These are phyloP conservation scores for Fusarium foetens DNA, from an alignment of 2,329 filamentous ascomycete genomes.

Conservation along the genomic window DNA sequence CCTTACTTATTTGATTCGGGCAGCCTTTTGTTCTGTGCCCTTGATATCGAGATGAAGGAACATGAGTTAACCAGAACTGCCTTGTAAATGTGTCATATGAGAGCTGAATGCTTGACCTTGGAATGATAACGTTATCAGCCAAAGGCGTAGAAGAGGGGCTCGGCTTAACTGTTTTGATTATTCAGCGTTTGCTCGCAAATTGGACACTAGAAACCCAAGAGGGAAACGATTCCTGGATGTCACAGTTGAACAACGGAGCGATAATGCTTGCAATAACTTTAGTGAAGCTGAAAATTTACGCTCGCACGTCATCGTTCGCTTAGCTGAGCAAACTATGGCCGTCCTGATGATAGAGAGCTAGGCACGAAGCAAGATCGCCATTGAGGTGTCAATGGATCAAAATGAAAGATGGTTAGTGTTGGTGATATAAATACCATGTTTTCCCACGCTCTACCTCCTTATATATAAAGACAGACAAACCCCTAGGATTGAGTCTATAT, in stretches of 20 bases:
- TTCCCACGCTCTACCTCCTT: background rate
- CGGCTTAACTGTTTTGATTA: constrained; percentile 4
- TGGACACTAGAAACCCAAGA: background rate
- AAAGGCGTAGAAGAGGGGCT: background rate
- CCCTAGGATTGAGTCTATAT: background rate
- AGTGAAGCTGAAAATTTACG: background rate
- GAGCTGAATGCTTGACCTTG: background rate
- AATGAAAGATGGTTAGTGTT: background rate
- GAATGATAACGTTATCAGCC: constrained; percentile 11
- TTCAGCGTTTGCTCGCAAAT: constrained; percentile 10
- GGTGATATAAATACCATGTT: constrained; percentile 2
- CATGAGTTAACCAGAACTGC: background rate
- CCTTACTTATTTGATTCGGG: background rate
- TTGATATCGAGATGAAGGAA: background rate
- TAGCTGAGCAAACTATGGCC: constrained; percentile 2
- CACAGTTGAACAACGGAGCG: background rate
- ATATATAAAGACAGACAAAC: background rate
- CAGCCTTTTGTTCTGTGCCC: background rate
- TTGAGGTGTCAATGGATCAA: background rate
- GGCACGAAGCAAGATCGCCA: background rate
- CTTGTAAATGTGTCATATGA: background rate
- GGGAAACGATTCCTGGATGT: background rate
- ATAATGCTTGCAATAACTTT: background rate
- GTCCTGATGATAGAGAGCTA: background rate
- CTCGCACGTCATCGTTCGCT: constrained; percentile 20